Evolutionary conservation across 352 stramenopile species (phyloP).

Genomic region (Phytophthora multivora): DNA sequence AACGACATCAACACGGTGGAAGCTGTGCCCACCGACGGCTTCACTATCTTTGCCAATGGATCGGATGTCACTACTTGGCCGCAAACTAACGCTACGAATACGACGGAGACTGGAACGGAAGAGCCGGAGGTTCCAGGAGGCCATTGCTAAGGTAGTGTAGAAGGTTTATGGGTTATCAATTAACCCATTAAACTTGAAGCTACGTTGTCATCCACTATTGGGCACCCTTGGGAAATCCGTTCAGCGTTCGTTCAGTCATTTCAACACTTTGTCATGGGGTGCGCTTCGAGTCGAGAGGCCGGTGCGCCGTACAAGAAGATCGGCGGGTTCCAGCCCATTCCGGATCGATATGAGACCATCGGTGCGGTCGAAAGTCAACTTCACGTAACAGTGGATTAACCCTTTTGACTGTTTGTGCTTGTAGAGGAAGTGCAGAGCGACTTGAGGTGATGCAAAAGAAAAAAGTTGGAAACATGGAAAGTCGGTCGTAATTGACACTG

Average conservation of each 20-base stretch:
- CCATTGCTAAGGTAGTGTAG: conserved; percentile 6
- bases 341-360: conserved; percentile 65
- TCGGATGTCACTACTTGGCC: conserved; percentile 43
- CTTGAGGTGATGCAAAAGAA: conserved; percentile 22
- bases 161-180: background rate
- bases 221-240: conserved; percentile 9
- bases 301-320: conserved; percentile 3
- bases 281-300: conserved; percentile 21
- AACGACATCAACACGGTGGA: conserved; percentile 42
- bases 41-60: conserved; percentile 53
- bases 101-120: conserved; percentile 12
- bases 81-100: conserved; percentile 17
- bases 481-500: conserved; percentile 2
- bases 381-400: background rate
- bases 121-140: conserved; percentile 4
- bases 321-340: conserved; percentile 45
- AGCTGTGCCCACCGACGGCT: conserved; percentile 47
- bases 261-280: conserved; percentile 29
- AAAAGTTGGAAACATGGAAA: background rate
- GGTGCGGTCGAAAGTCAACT: conserved; percentile 29
- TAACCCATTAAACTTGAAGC: conserved; percentile 17
- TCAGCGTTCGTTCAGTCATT: conserved; percentile 15
- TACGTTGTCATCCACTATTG: background rate
- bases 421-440: conserved; percentile 52
- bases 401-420: conserved; percentile 4